Conservation (phyloP, 139 green algal species). For the Coccomyxa sp. region DNA sequence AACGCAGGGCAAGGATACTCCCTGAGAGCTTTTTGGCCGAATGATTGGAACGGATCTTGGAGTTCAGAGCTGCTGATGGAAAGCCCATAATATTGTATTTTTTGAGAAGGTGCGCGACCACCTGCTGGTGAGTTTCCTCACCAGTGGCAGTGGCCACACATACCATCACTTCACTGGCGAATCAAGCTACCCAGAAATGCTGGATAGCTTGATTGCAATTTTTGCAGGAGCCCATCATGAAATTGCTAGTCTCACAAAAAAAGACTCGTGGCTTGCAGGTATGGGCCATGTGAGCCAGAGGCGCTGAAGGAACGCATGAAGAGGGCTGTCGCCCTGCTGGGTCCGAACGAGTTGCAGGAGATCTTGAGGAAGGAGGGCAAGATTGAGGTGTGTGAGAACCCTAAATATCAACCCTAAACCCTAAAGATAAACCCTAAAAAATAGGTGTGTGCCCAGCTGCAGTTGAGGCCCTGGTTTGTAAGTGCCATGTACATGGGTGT, state of each 20-base stretch:
- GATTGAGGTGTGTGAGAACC: conserved; percentile 59
- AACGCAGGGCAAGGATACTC: too few species aligned
- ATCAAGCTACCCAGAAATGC: too few species aligned
- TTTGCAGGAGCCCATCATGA: too few species aligned
- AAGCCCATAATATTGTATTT: too few species aligned
- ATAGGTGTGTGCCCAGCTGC: not conserved
- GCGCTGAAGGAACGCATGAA: conserved; percentile 69
- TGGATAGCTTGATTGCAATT: too few species aligned
- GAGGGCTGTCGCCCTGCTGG: conserved; percentile 54
- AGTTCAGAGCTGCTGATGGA: too few species aligned
- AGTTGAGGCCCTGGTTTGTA: not conserved
- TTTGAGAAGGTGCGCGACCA: too few species aligned
- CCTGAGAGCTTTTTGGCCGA: too few species aligned
- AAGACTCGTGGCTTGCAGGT: conserved; percentile 18
- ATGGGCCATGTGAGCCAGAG: conserved; percentile 70
- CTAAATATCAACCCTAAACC: not conserved
- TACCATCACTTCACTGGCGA: too few species aligned
- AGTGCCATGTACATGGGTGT: not conserved
- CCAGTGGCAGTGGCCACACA: too few species aligned
- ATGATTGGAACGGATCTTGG: too few species aligned
- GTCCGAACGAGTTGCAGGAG: conserved; percentile 43
- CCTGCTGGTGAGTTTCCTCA: too few species aligned
- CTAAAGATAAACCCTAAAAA: not conserved
- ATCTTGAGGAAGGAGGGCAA: conserved; percentile 75
- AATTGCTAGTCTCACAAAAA: not conserved